Percentiles rank a stretch among this genome's conserved stretches.
These are phyloP conservation scores for Mycena sp. DNA, from an alignment of 1,284 basidiomycete species.

Conservation along the genomic window DNA sequence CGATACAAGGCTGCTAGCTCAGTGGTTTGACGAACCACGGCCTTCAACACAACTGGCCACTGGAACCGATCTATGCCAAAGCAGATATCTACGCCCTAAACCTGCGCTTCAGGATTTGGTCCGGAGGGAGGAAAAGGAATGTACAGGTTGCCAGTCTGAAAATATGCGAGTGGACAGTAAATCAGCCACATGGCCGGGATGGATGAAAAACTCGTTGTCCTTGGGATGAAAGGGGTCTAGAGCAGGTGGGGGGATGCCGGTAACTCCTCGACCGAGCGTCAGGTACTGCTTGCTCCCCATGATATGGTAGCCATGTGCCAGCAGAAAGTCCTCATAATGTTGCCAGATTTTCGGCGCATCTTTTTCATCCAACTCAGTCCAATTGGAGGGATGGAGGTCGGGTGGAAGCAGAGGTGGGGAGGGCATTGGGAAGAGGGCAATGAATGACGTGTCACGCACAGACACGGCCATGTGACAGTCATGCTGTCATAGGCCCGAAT, in stretches of 20 bases:
- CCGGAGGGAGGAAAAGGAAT: not conserved
- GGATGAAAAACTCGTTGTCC: not conserved
- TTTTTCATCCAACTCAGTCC: not conserved
- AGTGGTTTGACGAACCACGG: not conserved
- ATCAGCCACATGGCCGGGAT: not conserved
- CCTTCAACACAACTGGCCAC: not conserved
- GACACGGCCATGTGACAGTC: no score
- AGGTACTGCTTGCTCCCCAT: not conserved
- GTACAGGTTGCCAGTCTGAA: not conserved
- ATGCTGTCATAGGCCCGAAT: no score
- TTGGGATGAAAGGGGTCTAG: not conserved
- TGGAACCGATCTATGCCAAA: not conserved
- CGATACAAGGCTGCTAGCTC: not conserved
- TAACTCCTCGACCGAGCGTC: not conserved
- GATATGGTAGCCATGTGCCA: not conserved
- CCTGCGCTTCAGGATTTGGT: not conserved
- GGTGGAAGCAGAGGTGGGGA: not conserved
- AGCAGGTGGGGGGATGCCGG: not conserved
- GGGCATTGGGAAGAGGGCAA: no score
- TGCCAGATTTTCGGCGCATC: not conserved
- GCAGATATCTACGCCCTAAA: not conserved
- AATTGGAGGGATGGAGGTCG: not conserved
- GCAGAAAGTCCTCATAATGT: not conserved
- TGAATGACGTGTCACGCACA: no score
- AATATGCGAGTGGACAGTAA: not conserved